Percentiles rank a stretch among this genome's conserved stretches.
These are phyloP conservation scores for Thermoascus crustaceus DNA, from an alignment of 2,329 filamentous ascomycete genomes.

Conservation along the genomic window DNA sequence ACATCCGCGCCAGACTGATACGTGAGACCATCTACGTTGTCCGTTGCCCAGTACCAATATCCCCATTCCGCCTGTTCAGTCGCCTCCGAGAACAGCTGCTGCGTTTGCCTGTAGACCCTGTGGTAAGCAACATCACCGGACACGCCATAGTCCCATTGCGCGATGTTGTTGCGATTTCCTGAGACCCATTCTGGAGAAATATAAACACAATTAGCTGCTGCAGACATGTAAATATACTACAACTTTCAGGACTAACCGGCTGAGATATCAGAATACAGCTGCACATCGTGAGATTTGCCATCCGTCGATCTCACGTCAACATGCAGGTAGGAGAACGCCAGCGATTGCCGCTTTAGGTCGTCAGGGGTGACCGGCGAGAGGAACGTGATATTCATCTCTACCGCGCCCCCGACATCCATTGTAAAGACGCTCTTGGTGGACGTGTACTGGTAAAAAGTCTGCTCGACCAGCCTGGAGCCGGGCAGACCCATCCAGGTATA, in stretches of 20 bases:
- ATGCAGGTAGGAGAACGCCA: constrained; percentile 63
- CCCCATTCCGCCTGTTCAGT: constrained; percentile 46
- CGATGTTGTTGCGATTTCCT: constrained; percentile 48
- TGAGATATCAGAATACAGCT: constrained; percentile 66
- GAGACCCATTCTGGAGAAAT: constrained; percentile 58
- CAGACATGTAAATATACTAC: constrained; percentile 1
- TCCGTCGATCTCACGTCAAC: constrained; percentile 57
- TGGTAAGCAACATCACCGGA: constrained; percentile 54
- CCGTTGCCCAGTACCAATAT: constrained; percentile 47
- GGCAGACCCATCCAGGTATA: constrained; percentile 62
- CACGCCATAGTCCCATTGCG: constrained; percentile 54
- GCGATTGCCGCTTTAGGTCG: constrained; percentile 59
- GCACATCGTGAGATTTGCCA: constrained; percentile 53
- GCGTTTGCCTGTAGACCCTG: constrained; percentile 42
- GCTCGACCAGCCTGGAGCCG: constrained; percentile 42
- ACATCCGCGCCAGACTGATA: constrained; percentile 41
- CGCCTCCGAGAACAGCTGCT: constrained; percentile 40
- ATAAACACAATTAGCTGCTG: constrained; percentile 3
- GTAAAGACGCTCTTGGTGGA: constrained; percentile 64
- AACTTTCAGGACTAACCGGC: constrained; percentile 44
- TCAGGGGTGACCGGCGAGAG: constrained; percentile 60
- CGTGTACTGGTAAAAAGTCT: constrained; percentile 60
- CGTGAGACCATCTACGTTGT: constrained; percentile 32
- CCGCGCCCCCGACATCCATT: constrained; percentile 53
- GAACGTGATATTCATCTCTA: constrained; percentile 61